Percentiles rank a stretch among this genome's conserved stretches.
These are phyloP conservation scores for Akebia trifoliata DNA, from an alignment of 164 flowering plant species.

Conservation along the genomic window DNA sequence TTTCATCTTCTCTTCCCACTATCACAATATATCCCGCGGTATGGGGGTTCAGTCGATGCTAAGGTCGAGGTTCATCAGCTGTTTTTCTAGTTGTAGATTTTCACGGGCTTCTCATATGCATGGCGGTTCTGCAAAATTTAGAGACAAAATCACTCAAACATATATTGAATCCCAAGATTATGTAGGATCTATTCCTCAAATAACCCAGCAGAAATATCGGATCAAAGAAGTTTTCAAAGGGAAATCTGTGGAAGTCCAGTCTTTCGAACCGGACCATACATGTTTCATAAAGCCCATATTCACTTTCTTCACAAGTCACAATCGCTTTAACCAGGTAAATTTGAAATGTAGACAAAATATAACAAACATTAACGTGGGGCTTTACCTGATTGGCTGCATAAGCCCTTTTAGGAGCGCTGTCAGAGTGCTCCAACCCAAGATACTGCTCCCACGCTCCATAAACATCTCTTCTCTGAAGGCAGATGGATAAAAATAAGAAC, in stretches of 20 bases:
- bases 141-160: slow-evolving; percentile 1
- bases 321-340: too few relatives aligned
- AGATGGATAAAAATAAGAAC: not conserved
- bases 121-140: slow-evolving; percentile 75
- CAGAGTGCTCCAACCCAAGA: slow-evolving; percentile 84
- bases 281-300: too few relatives aligned
- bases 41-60: not conserved
- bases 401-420: slow-evolving; percentile 72
- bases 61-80: slow-evolving; percentile 13
- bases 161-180: too few relatives aligned
- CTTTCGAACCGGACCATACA: too few relatives aligned
- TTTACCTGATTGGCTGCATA: slow-evolving; percentile 74
- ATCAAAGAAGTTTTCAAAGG: too few relatives aligned
- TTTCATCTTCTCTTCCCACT: too few relatives aligned
- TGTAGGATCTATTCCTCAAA: too few relatives aligned
- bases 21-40: slow-evolving; percentile 2
- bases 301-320: too few relatives aligned
- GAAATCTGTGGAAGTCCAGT: too few relatives aligned
- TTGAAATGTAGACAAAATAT: too few relatives aligned
- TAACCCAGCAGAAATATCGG: too few relatives aligned
- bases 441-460: slow-evolving; percentile 97
- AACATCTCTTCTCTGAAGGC: slow-evolving; percentile 74
- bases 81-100: slow-evolving; percentile 64
- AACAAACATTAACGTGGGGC: too few relatives aligned
- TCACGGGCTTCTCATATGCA: slow-evolving; percentile 85